Conservation (phyloP, 1,139 yeast genomes). For the Blastobotrys malaysiensis region DNA sequence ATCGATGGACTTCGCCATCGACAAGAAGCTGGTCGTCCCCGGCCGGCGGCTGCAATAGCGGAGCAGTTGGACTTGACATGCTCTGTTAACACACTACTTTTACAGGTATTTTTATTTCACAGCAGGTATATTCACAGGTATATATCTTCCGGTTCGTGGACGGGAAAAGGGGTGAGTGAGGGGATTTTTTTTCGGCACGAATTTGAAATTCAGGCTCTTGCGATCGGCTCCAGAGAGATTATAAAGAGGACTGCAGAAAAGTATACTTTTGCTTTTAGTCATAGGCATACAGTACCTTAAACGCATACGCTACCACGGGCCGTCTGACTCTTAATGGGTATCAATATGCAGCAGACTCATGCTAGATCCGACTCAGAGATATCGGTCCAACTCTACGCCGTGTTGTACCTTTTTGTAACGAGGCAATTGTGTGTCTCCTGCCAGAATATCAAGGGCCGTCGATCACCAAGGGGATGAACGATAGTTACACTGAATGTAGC, state of each 20-base stretch:
- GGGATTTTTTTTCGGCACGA: background rate
- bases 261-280: background rate
- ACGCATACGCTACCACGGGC: background rate
- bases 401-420: background rate
- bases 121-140: background rate
- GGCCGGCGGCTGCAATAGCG: background rate
- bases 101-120: background rate
- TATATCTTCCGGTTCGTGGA: background rate
- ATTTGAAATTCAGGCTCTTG: background rate
- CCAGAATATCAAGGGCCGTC: background rate
- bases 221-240: background rate
- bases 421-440: background rate
- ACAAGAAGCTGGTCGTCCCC: background rate
- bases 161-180: background rate
- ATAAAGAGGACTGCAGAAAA: background rate
- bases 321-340: background rate
- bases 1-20: background rate
- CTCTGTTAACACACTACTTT: no score
- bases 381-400: no score
- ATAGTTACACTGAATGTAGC: background rate
- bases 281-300: background rate
- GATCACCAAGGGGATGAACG: background rate
- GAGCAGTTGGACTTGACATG: background rate
- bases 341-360: background rate
- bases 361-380: background rate